Percentiles rank a stretch among this genome's conserved stretches.
phyloP scores from a whole-genome alignment of 2,329 filamentous ascomycete genomes.

The Paraphaeosphaeria minitans region DNA sequence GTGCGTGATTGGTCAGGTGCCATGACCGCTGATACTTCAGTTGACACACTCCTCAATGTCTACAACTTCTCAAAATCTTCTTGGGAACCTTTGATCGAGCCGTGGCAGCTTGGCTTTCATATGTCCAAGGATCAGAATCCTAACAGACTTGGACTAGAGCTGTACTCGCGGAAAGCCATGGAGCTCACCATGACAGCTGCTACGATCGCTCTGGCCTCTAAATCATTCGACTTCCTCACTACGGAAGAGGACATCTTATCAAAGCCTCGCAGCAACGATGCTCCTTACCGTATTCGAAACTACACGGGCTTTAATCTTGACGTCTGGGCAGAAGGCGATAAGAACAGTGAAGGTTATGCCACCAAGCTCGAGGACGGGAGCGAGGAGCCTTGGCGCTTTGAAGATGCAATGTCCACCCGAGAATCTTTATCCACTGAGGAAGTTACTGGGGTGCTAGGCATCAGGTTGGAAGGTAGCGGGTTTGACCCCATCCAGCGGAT shows the following conservation, averaged over 20 bases:
- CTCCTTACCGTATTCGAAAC: slow-evolving; percentile 91
- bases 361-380: slow-evolving; percentile 84
- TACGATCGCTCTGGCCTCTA: slow-evolving; percentile 89
- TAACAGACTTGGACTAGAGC: slow-evolving; percentile 78
- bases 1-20: slow-evolving; percentile 91
- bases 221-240: slow-evolving; percentile 88
- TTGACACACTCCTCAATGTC: slow-evolving; percentile 93
- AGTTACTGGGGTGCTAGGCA: slow-evolving; percentile 76
- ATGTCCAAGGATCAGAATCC: slow-evolving; percentile 78
- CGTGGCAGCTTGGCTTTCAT: slow-evolving; percentile 93
- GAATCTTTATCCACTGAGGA: slow-evolving; percentile 88
- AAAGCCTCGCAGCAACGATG: slow-evolving; percentile 88
- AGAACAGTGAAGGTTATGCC: slow-evolving; percentile 72
- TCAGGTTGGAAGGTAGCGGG: slow-evolving; percentile 88
- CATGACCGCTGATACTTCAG: slow-evolving; percentile 83
- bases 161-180: slow-evolving; percentile 87
- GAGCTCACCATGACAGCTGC: slow-evolving; percentile 93
- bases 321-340: slow-evolving; percentile 73
- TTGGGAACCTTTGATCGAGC: slow-evolving; percentile 95
- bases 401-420: slow-evolving; percentile 94
- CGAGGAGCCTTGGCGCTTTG: slow-evolving; percentile 93
- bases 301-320: slow-evolving; percentile 92
- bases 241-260: slow-evolving; percentile 89
- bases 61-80: slow-evolving; percentile 99
- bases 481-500: slow-evolving; percentile 91